Evolutionary conservation across 768 basidiomycete genomes (phyloP), one percentile per base, ranked within the genome.

Genomic region (Erythrobasidium yunnanense): DNA sequence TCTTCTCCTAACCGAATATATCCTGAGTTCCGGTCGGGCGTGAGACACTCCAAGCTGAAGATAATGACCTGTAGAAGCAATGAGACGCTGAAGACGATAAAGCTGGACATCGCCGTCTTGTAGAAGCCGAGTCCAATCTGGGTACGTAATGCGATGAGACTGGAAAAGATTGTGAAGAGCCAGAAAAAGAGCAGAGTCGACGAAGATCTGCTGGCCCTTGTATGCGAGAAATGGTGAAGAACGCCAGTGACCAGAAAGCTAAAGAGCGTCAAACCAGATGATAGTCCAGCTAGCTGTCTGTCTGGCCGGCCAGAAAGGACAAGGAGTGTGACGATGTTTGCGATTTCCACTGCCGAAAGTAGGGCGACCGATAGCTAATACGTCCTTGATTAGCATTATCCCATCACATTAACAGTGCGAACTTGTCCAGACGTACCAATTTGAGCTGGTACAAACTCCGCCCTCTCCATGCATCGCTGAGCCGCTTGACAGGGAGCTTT

Each of bases 171-270:
- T 70, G 88, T 87, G 7, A 81, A 55, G 0, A 89, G 88, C 86
- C 88, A 93, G 76, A 88, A 92, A 52, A 92, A 74, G 8, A 95
- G 81, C 35, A 90, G 76, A 13, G 83, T 73, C 1, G 86, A 79
- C 15, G 72, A 73, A 8, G 72, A 69, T 27, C 67, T 45, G 32
- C 56, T 60, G 4, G 63, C 63, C 52, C 49, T 25, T 22, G 52
- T 65, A 27, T 65, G 42, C 27, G 62, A 65, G 29, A 47, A 45
- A 47, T 50, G 55, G 17, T 55, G 63, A 0, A 55, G 45, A 33
- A 46, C 45, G 42, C n/a, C 51, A 8, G 67, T 35, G 51, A 68
- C 15, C 7, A 34, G 4, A 34, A 42, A 62, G 6, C 23, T 20
- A 20, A 42, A 23, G 20, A 67, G 34, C 18, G 63, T 25, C 3